Evolutionary conservation across 306 rosid species (phyloP), one percentile per base, ranked within the genome.

Genomic region (Rosa lucieae): DNA sequence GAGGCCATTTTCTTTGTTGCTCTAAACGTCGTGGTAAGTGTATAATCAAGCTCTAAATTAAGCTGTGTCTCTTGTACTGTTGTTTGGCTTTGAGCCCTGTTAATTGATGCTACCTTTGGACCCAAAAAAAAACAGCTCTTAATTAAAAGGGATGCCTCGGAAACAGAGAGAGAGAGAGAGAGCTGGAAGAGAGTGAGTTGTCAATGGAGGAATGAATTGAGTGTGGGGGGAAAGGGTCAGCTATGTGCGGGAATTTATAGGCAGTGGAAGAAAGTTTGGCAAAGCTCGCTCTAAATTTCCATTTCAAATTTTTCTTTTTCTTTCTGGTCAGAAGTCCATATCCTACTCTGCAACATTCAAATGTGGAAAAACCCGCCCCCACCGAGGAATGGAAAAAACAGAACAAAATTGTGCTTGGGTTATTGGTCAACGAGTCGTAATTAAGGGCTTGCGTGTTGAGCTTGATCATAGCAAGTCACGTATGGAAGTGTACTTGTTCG

Each of bases 351-450:
- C 77, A n/a, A 83, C 63, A 53, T 82, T 83, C 84, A 52, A 82
- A 67, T 46, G 75, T 47, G 17, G 11, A 72, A 62, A 81, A 62
- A 75, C 40, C 40, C 6, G 70, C 8, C 43, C 12, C 69, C 40
- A 14, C 2, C 5, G 47, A 1, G n/a, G n/a, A 1, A 23, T n/a
- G 4, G 42, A 58, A 55, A 35, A 53, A 74, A 74, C 21, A 74
- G 32, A 61, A 44, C 43, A 62, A 62, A 43, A 3, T 68, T 39
- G 56, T 43, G 56, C 6, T 15, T 14, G 6, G 1, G 35, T 4
- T 74, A 18, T 79, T 67, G 80, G 93, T 89, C 85, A 81, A 87
- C 51, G 44, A 18, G 72, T 39, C 87, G 84, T 55, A 26, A 26
- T 26, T 26, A 40, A 78, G 48, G 70, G 84, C 47, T 86, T 86